A percentile compares a stretch with the other conserved stretches of the same genome.
Conservation (phyloP, 345 rosid species). For the Nasturtium officinale region DNA sequence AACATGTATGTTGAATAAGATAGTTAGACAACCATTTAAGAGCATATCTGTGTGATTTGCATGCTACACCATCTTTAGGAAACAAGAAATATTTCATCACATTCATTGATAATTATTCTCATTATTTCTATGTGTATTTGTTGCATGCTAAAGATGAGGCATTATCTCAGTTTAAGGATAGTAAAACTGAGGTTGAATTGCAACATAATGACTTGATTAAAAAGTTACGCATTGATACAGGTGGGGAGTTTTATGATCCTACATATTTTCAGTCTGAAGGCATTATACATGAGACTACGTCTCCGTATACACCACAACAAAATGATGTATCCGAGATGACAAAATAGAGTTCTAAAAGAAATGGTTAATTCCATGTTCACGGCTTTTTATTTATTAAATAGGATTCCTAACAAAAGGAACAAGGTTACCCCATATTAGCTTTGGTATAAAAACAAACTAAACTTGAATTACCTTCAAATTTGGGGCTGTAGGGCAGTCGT, state of each 20-base stretch:
- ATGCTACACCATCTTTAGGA: neutral
- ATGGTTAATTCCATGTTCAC: too few species aligned
- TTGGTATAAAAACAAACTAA: conserved; percentile 11
- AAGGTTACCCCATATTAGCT: neutral
- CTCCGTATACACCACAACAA: conserved; percentile 19
- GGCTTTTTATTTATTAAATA: too few species aligned
- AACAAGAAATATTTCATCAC: neutral
- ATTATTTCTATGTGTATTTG: neutral
- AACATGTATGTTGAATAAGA: conserved; percentile 8
- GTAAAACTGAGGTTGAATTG: neutral
- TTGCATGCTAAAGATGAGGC: neutral
- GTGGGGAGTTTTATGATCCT: too few species aligned
- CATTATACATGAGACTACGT: conserved; percentile 11
- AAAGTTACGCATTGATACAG: neutral
- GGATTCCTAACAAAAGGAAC: too few species aligned
- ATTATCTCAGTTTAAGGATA: neutral
- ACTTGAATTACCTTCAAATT: too few species aligned
- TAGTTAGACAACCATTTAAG: neutral
- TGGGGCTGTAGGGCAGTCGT: too few species aligned
- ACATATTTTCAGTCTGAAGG: neutral
- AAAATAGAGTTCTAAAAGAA: neutral
- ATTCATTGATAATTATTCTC: neutral
- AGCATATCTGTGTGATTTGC: neutral
- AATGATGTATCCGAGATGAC: neutral
- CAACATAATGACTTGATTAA: neutral